Conservation (phyloP, 768 basidiomycete species). For the Lentinula raphanica region DNA sequence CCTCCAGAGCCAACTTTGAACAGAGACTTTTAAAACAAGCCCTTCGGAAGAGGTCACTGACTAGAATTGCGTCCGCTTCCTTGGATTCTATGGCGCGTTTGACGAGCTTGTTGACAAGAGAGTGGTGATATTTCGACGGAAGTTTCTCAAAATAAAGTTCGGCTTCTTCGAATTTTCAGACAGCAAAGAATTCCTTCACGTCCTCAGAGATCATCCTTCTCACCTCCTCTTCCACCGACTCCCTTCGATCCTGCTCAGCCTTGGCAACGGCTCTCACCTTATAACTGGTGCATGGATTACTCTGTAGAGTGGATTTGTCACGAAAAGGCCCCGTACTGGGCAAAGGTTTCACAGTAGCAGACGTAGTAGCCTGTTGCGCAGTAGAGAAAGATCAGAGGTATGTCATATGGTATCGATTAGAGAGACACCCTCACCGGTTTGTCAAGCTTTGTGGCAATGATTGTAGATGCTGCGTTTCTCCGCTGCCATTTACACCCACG, state of each 20-base stretch:
- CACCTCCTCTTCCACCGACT: constrained; percentile 64
- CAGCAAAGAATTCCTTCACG: constrained; percentile 79
- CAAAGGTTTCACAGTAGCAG: constrained; percentile 73
- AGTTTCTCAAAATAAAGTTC: constrained; percentile 80
- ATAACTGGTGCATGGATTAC: not conserved
- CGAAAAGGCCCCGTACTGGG: constrained; percentile 72
- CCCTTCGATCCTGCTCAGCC: constrained; percentile 26
- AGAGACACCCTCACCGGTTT: constrained; percentile 53
- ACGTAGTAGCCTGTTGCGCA: constrained; percentile 72
- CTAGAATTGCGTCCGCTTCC: constrained; percentile 72
- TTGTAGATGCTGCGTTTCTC: constrained; percentile 68
- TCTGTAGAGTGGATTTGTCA: constrained; percentile 29
- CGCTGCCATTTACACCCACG: constrained; percentile 78
- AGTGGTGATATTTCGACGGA: constrained; percentile 54
- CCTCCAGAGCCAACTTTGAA: constrained; percentile 58
- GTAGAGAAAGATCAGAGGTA: constrained; percentile 1
- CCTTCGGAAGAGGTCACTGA: constrained; percentile 67
- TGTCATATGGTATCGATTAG: no score
- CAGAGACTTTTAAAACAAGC: constrained; percentile 58
- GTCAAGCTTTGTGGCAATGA: constrained; percentile 84
- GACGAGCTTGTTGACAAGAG: constrained; percentile 73
- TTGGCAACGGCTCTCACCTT: constrained; percentile 29
- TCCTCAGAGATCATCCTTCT: constrained; percentile 77
- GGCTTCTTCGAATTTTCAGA: constrained; percentile 82
- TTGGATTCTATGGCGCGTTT: constrained; percentile 75